Base-by-base conservation (phyloP, 371 early-diverging fungal species). In the Mucor irregularis region DNA sequence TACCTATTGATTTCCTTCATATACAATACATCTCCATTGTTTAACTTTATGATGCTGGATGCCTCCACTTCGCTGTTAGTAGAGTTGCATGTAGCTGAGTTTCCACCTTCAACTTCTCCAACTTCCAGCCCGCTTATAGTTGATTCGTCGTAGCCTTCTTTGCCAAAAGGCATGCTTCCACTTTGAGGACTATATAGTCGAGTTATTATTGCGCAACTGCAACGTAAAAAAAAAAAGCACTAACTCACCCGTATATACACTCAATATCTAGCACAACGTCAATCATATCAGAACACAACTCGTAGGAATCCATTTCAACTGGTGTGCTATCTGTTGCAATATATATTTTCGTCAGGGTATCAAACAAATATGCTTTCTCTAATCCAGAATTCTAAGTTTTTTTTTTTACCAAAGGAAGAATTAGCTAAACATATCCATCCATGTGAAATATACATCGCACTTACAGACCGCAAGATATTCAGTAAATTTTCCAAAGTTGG, bases 321-420 rank as follows among this genome's bases (percentile, higher is more conserved):
- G 97, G 96, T 2, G 94, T 90, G 40, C 89, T 86, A 58, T 97
- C 97, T 4, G 94, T 95, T 4, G 97, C 95, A 55, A 97, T 83
- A 65, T 95, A 96, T 26, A 96, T 86, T 65, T 95, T 95, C 19
- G 90, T 89, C 35, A 81, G 51, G 5, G 88, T 81, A 68, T 97
- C 97, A 58, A 97, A 94, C 38, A 97, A 71, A 64, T 93, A 96
- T 7, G 93, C 94, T 67, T 97, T 96, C 60, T 97, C 97, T 56
- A 96, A 88, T 13, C 90, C 90, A 13, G 95, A 93, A 63, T 91
- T 95, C 90, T 94, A 61, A 14, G n/a, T n/a, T n/a, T n/a, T n/a
- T n/a, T n/a, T n/a, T n/a, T n/a, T n/a, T n/a, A n/a, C n/a, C 17
- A 22, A 16, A 13, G 35, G 21, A 5, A 40, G 5, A 30, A 17